Base-by-base conservation (phyloP, 768 basidiomycete genomes). In the Lanmaoa rubissima region DNA sequence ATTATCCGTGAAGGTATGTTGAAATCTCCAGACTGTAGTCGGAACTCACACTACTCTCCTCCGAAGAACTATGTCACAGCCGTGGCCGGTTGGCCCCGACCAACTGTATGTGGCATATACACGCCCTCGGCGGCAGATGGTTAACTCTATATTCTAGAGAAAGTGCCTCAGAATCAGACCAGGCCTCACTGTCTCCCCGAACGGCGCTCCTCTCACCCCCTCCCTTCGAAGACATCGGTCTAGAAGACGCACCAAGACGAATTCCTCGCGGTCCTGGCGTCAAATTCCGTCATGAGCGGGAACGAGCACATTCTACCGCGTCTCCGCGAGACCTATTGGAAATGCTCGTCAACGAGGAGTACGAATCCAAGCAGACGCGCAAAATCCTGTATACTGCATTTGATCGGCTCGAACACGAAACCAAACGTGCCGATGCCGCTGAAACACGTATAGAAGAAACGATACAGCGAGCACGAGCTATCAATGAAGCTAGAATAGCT, bases 311-410 rank as follows among this genome's bases (percentile, higher is more conserved):
- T 48, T 70, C 72, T 1, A 60, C 65, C 19, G 58, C 67, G 7
- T 68, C 73, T 5, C 34, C 61, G 0, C 64, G 61, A 2, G 72
- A 75, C 38, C 59, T 78, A 4, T 35, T 77, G 43, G 53, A 60
- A 2, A 58, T 76, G 32, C 69, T 79, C 31, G 67, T 79, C 38
- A 70, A 59, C 51, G 76, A 76, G 24, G 78, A 79, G 48, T 74
- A 76, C 51, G 76, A 79, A 48, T 61, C 68, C 16, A 70, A 69
- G n/a, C 71, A 75, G 55, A 66, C 74, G 47, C 74, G 76, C 60
- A 75, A 73, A 53, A 58, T 72, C 19, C 59, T 79, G 6, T 69
- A 73, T 41, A 58, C 68, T 1, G 72, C 74, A 5, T 72, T 74
- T 3, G 75, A 77, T 14, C 68, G 77, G 36, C 65, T 78, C 46